Conservation (phyloP, 352 stramenopile genomes). For the Phytophthora pisi region DNA sequence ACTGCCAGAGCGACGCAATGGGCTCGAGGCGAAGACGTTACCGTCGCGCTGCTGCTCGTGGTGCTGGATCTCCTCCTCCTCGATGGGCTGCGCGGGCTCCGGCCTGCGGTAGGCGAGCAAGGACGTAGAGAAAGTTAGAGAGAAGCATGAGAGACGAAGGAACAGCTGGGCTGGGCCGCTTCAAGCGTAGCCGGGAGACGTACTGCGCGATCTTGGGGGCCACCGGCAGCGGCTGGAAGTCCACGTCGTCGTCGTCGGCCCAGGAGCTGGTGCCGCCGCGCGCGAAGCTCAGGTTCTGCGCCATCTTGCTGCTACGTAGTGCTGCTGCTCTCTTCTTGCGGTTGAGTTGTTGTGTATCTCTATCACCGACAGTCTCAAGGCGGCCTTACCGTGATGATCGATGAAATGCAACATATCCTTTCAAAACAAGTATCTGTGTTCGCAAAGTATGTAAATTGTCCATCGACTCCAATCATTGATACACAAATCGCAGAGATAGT, state of each 20-base stretch:
- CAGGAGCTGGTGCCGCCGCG: slow-evolving; percentile 64
- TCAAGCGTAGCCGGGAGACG: slow-evolving; percentile 6
- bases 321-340: slow-evolving; percentile 8
- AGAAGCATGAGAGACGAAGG: slow-evolving; percentile 3
- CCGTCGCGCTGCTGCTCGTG: slow-evolving; percentile 38
- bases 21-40: slow-evolving; percentile 9
- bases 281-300: slow-evolving; percentile 64
- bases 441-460: too few relatives aligned
- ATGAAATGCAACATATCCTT: neutral
- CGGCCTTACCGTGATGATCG: neutral
- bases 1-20: neutral
- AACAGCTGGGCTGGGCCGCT: neutral
- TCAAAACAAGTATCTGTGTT: too few relatives aligned
- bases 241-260: slow-evolving; percentile 81
- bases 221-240: slow-evolving; percentile 54
- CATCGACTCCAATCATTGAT: too few relatives aligned
- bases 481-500: too few relatives aligned
- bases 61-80: slow-evolving; percentile 46
- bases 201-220: slow-evolving; percentile 54
- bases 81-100: slow-evolving; percentile 41
- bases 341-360: slow-evolving; percentile 25
- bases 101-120: slow-evolving; percentile 16
- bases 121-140: slow-evolving; percentile 3
- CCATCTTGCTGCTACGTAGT: slow-evolving; percentile 34
- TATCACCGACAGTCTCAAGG: neutral